phyloP scores from a whole-genome alignment of 345 rosid genomes.

The Dovyalis caffra region DNA sequence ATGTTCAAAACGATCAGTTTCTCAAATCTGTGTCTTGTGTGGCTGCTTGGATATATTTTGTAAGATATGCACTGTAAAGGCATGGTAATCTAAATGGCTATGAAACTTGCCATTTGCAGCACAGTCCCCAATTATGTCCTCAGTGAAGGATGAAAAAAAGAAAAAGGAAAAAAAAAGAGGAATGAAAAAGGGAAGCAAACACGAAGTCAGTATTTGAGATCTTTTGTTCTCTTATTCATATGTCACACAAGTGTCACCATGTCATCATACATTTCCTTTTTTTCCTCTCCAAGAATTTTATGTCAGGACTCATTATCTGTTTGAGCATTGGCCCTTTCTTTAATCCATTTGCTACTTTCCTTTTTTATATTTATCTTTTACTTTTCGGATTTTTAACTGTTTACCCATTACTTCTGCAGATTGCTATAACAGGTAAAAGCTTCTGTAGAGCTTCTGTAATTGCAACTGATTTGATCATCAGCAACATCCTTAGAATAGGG shows the following conservation, averaged over 20 bases:
- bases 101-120: background rate
- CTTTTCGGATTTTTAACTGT: background rate
- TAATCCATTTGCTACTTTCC: background rate
- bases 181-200: too few species aligned
- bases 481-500: constrained; percentile 84
- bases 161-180: too few species aligned
- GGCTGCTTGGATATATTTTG: background rate
- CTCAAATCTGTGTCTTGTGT: too few species aligned
- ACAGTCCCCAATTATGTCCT: too few species aligned
- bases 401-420: constrained; percentile 38
- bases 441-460: constrained; percentile 79
- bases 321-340: background rate
- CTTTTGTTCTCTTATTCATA: background rate
- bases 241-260: background rate
- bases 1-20: background rate
- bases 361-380: background rate
- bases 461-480: constrained; percentile 82
- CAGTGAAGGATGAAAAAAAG: background rate
- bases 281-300: background rate
- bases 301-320: background rate
- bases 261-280: background rate
- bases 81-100: too few species aligned
- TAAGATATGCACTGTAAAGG: too few species aligned
- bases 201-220: too few species aligned
- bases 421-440: constrained; percentile 93